A percentile compares a stretch with the other conserved stretches of the same genome.
Conservation (phyloP, 257 asterid species). For the Perilla frutescens region DNA sequence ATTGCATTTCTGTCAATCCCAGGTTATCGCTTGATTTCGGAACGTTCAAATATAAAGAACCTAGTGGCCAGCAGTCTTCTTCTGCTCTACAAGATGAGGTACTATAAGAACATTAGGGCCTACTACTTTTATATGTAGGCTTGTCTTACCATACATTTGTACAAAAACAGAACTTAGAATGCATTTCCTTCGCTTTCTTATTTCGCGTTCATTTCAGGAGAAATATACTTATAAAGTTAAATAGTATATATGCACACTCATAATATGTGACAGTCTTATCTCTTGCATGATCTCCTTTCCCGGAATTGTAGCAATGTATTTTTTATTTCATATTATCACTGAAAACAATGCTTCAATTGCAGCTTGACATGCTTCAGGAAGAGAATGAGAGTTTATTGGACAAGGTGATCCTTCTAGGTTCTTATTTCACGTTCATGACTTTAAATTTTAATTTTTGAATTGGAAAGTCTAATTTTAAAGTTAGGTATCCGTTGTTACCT, state of each 20-base stretch:
- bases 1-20: conserved; percentile 30
- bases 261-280: conserved; percentile 17
- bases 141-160: not conserved
- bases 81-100: conserved; percentile 99
- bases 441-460: conserved; percentile 1
- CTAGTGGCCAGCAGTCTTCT: conserved; percentile 64
- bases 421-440: not conserved
- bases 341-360: conserved; percentile 43
- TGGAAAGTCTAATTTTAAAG: conserved; percentile 16
- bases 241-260: not conserved
- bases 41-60: conserved; percentile 80
- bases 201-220: not conserved
- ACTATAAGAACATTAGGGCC: conserved; percentile 18
- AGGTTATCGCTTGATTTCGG: conserved; percentile 93
- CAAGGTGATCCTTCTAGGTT: conserved; percentile 62
- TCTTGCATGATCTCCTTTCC: conserved; percentile 18
- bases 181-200: too few relatives aligned
- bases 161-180: not conserved
- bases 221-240: not conserved
- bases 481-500: conserved; percentile 6
- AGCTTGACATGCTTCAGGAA: conserved; percentile 99
- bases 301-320: conserved; percentile 10
- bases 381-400: conserved; percentile 87
- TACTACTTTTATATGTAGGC: not conserved
- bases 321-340: conserved; percentile 33